Conservation (phyloP, 331 rosid species). For the Rosa hybrid region DNA sequence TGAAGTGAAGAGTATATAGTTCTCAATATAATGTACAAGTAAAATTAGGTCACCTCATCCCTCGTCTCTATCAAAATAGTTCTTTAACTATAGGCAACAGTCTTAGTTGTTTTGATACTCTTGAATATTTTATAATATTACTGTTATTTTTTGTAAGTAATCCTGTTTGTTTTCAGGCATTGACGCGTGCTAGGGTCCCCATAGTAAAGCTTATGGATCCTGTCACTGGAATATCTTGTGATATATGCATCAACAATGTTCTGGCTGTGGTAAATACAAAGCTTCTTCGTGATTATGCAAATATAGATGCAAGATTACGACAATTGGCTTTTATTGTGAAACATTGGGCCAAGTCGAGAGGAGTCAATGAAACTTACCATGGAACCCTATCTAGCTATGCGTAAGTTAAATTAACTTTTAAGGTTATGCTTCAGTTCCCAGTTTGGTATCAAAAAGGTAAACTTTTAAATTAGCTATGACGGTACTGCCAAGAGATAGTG, state of each 20-base stretch:
- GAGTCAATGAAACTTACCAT: slow-evolving; percentile 95
- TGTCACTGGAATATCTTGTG: slow-evolving; percentile 84
- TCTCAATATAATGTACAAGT: background rate
- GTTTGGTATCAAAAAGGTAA: background rate
- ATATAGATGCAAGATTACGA: slow-evolving; percentile 66
- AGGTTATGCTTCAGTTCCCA: background rate
- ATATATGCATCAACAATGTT: slow-evolving; percentile 93
- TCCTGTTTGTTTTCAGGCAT: slow-evolving; percentile 63
- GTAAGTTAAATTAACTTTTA: slow-evolving; percentile 66
- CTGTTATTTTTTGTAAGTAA: background rate
- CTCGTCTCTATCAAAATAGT: background rate
- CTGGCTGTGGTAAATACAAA: slow-evolving; percentile 92
- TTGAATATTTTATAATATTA: background rate
- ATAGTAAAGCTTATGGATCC: slow-evolving; percentile 98
- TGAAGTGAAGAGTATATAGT: background rate
- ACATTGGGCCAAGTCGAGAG: slow-evolving; percentile 98
- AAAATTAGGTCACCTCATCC: background rate
- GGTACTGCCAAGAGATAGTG: background rate
- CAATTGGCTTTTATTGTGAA: slow-evolving; percentile 88
- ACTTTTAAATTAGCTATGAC: background rate
- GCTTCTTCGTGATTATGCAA: slow-evolving; percentile 86
- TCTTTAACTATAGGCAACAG: background rate
- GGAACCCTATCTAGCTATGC: slow-evolving; percentile 99
- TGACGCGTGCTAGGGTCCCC: slow-evolving; percentile 96
- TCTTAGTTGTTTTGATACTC: slow-evolving; percentile 11